Percentiles rank a stretch among this genome's conserved stretches.
Evolutionary conservation across 2,329 filamentous ascomycete species (phyloP).

Genomic region (Albifimbria verrucaria): DNA sequence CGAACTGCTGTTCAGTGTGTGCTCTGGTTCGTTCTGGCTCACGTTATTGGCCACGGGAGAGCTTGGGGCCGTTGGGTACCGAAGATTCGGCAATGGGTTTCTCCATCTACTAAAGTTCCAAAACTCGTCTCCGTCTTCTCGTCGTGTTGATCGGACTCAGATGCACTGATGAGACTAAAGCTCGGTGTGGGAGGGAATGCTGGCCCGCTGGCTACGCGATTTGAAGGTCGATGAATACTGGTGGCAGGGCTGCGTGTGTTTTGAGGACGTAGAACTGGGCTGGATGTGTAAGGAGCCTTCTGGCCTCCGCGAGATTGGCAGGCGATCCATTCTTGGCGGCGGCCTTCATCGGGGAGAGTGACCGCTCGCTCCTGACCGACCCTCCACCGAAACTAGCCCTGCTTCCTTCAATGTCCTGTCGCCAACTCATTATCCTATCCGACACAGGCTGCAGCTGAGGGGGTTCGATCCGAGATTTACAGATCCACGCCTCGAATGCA

Average conservation of each 20-base stretch:
- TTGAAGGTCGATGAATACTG: slow-evolving; percentile 15
- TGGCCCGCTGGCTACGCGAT: slow-evolving; percentile 4
- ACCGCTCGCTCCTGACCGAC: slow-evolving; percentile 48
- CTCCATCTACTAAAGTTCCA: slow-evolving; percentile 58
- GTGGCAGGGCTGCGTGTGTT: slow-evolving; percentile 37
- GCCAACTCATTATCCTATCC: slow-evolving; percentile 86
- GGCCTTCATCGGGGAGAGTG: slow-evolving; percentile 50
- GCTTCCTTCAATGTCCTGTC: slow-evolving; percentile 58
- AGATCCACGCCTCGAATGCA: slow-evolving; percentile 52
- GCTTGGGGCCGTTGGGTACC: slow-evolving; percentile 22
- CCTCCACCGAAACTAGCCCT: slow-evolving; percentile 36
- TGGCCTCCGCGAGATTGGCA: slow-evolving; percentile 41
- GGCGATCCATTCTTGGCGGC: slow-evolving; percentile 24
- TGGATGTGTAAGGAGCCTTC: slow-evolving; percentile 38
- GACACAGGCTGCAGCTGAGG: slow-evolving; percentile 35
- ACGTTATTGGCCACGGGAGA: slow-evolving; percentile 15
- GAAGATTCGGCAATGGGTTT: slow-evolving; percentile 34
- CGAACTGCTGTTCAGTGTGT: not conserved
- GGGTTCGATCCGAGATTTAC: slow-evolving; percentile 34
- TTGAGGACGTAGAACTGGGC: slow-evolving; percentile 16
- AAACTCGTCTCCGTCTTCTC: slow-evolving; percentile 45
- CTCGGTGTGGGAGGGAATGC: slow-evolving; percentile 50
- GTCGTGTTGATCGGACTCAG: slow-evolving; percentile 32
- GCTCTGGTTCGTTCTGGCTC: slow-evolving; percentile 2
- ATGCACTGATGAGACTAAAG: slow-evolving; percentile 44